Percentiles rank a stretch among this genome's conserved stretches.
These are phyloP conservation scores for Phylloboletellus chloephorus DNA, from an alignment of 1,284 basidiomycete species.

Conservation along the genomic window DNA sequence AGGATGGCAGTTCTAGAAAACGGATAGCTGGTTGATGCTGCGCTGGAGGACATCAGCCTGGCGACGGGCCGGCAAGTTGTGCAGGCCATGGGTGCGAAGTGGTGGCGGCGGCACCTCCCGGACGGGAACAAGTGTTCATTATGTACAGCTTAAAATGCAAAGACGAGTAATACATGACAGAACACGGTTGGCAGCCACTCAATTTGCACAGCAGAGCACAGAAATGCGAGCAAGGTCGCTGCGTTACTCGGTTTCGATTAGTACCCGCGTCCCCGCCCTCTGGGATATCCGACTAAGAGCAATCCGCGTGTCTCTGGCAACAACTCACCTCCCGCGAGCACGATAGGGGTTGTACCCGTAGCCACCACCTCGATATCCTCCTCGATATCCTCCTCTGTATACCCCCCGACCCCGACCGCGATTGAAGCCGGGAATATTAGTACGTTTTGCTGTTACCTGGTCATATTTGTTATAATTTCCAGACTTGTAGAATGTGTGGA, in stretches of 20 bases:
- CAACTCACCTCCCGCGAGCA: conserved; percentile 69
- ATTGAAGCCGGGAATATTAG: conserved; percentile 87
- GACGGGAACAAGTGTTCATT: conserved; percentile 15
- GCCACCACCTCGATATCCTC: conserved; percentile 44
- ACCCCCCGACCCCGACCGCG: conserved; percentile 77
- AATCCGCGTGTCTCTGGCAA: conserved; percentile 3
- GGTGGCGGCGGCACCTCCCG: conserved; percentile 13
- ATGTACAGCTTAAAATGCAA: conserved; percentile 27
- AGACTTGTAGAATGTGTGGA: conserved; percentile 3
- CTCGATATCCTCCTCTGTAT: conserved; percentile 62
- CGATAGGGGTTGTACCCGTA: conserved; percentile 74
- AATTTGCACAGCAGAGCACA: conserved; percentile 9
- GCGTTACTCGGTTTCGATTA: conserved; percentile 35
- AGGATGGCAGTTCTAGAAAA: conserved; percentile 69
- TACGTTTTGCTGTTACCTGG: conserved; percentile 88
- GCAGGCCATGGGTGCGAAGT: conserved; percentile 13
- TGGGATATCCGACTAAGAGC: conserved; percentile 28
- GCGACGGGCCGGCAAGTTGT: conserved; percentile 11
- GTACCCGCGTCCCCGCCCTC: conserved; percentile 67
- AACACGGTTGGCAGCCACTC: conserved; percentile 13
- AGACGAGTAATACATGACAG: conserved; percentile 29
- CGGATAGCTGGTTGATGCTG: conserved; percentile 48
- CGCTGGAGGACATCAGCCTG: conserved; percentile 24
- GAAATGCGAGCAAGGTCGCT: conserved; percentile 11
- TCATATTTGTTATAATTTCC: conserved; percentile 4